Evolutionary conservation across 2,329 filamentous ascomycete species (phyloP), one percentile per base, ranked within the genome.

Genomic region (Pestalotiopsis sp.): DNA sequence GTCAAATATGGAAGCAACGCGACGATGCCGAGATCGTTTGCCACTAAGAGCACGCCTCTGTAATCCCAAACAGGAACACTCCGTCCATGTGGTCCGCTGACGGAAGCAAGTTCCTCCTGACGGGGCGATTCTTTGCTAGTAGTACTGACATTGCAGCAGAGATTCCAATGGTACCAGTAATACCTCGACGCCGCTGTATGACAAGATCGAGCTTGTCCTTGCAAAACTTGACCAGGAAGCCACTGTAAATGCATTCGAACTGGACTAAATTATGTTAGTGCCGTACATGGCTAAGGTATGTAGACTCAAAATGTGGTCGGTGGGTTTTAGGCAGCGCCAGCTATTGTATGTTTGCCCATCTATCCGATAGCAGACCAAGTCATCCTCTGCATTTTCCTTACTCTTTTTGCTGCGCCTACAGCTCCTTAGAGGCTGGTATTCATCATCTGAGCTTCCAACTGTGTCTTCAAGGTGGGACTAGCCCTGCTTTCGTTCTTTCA

Each of bases 1-100:
- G 49, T 60, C 52, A 66, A 55, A 25, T 66, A 66, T 41, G 64
- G 64, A 39, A 66, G 20, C 49, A 66, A 39, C 49, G 64, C 55
- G 23, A 45, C 41, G n/a, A 66, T 38, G 55, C 64, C 64, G 39
- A 38, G 27, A 39, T 55, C 64, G 25, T 38, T 66, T 60, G 64
- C 55, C 59, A 66, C 36, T 27, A 66, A 55, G 17, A 66, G 64
- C 23, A 66, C 64, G 39, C 45, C 57, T 45, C 55, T 60, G 57
- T 60, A 66, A 58, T 66, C 64, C 5, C 41, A 55, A n/a, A 66
- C 64, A 31, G 55, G 39, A 60, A 60, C 23, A 52, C 14, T 60
- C 3, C 13, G 31, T 23, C 64, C 64, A 60, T 66, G 38, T 41
- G 64, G 64, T n/a, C 64, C 64, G 64, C 39, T 66, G 55, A 66